These are phyloP conservation scores for Ustilago vetiveriae DNA, from an alignment of 1,284 basidiomycete species.

Conservation along the genomic window DNA sequence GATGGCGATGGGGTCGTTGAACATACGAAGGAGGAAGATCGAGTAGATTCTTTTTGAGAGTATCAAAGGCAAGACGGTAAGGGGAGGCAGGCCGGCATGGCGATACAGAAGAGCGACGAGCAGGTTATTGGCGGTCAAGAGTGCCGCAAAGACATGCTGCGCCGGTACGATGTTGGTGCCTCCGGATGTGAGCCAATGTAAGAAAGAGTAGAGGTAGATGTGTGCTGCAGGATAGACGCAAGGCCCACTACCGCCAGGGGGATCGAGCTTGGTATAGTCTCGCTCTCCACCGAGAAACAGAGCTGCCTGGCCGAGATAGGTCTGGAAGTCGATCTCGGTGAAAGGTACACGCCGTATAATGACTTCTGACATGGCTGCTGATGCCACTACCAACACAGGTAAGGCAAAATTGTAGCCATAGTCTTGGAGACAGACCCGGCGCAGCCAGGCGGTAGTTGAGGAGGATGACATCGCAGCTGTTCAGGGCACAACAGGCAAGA, in stretches of 20 bases:
- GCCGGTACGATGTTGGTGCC: constrained; percentile 75
- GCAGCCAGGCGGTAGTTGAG: constrained; percentile 19
- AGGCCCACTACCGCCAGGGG: constrained; percentile 86
- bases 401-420: constrained; percentile 33
- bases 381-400: constrained; percentile 21
- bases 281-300: constrained; percentile 83
- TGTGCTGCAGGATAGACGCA: constrained; percentile 96
- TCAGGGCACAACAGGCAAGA: not conserved
- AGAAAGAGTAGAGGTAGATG: constrained; percentile 81
- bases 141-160: constrained; percentile 46
- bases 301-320: constrained; percentile 87
- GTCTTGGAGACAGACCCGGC: constrained; percentile 32
- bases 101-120: constrained; percentile 54
- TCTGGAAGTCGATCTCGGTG: constrained; percentile 98
- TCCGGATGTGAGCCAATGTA: constrained; percentile 75
- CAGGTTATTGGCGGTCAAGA: constrained; percentile 49
- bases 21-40: constrained; percentile 88
- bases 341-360: constrained; percentile 40
- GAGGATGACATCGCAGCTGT: constrained; percentile 20
- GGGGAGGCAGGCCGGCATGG: constrained; percentile 47
- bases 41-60: constrained; percentile 94
- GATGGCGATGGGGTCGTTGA: constrained; percentile 93
- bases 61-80: constrained; percentile 77
- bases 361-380: constrained; percentile 14
- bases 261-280: constrained; percentile 79